phyloP scores from a whole-genome alignment of 2,329 filamentous ascomycete genomes.

The Tolypocladium tundrense region DNA sequence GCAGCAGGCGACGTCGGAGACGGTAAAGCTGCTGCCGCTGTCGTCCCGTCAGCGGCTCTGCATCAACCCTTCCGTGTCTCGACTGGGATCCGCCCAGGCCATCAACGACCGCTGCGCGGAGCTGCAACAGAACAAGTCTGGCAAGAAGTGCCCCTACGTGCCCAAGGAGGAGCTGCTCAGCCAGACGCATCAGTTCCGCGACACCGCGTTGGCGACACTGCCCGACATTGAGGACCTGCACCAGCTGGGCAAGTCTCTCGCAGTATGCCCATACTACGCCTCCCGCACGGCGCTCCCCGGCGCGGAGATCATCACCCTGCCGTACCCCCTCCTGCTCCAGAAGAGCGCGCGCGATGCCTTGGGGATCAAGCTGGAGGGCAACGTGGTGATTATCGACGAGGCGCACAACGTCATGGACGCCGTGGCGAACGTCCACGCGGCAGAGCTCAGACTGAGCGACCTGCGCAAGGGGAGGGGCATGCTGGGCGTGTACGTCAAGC shows the following conservation, averaged over 20 bases:
- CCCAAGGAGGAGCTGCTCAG: slow-evolving; percentile 67
- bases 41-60: slow-evolving; percentile 82
- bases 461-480: slow-evolving; percentile 63
- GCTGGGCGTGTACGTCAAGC: slow-evolving; percentile 72
- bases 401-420: slow-evolving; percentile 97
- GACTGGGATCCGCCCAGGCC: slow-evolving; percentile 59
- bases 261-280: slow-evolving; percentile 94
- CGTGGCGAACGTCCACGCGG: slow-evolving; percentile 76
- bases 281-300: slow-evolving; percentile 72
- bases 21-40: slow-evolving; percentile 70
- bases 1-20: slow-evolving; percentile 15
- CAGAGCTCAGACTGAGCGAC: slow-evolving; percentile 63
- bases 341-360: slow-evolving; percentile 79
- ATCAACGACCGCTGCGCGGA: slow-evolving; percentile 94
- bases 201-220: slow-evolving; percentile 72
- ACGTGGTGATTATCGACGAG: slow-evolving; percentile 93
- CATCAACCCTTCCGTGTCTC: slow-evolving; percentile 75
- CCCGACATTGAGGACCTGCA: slow-evolving; percentile 91
- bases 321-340: slow-evolving; percentile 84
- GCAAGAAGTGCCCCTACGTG: slow-evolving; percentile 61
- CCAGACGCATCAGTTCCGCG: slow-evolving; percentile 70
- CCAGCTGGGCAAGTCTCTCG: slow-evolving; percentile 63
- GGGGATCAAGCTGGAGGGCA: slow-evolving; percentile 73
- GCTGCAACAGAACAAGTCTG: slow-evolving; percentile 59
- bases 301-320: slow-evolving; percentile 83